phyloP scores from a whole-genome alignment of 345 rosid genomes.

The Moringa oleifera region DNA sequence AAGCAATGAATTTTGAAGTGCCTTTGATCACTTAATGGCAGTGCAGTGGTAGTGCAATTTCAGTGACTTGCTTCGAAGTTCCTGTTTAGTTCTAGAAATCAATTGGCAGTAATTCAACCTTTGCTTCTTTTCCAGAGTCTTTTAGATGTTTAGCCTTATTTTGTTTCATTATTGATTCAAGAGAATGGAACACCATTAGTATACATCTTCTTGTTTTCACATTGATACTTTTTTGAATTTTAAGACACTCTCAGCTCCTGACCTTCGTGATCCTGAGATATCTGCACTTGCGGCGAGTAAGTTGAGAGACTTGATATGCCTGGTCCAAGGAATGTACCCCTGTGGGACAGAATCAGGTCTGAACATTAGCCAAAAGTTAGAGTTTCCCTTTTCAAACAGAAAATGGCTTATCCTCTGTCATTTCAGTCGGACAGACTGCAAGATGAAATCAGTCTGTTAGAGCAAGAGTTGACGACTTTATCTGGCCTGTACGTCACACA shows the following conservation, averaged over 20 bases:
- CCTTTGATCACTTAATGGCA: too few relatives aligned
- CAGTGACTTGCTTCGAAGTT: too few relatives aligned
- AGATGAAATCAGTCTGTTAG: conserved; percentile 50
- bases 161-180: too few relatives aligned
- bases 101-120: too few relatives aligned
- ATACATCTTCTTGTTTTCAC: neutral
- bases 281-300: conserved; percentile 71
- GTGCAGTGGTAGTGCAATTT: too few relatives aligned
- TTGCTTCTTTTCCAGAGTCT: too few relatives aligned
- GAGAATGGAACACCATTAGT: neutral
- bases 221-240: conserved; percentile 18
- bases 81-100: too few relatives aligned
- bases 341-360: conserved; percentile 86
- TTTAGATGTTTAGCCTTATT: too few relatives aligned
- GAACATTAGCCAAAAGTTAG: too few relatives aligned
- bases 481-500: too few relatives aligned
- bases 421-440: conserved; percentile 48
- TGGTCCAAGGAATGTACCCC: conserved; percentile 42
- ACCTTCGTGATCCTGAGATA: conserved; percentile 55
- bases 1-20: too few relatives aligned
- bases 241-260: conserved; percentile 91
- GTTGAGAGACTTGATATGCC: conserved; percentile 86
- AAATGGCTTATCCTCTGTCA: neutral
- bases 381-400: conserved; percentile 1
- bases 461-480: conserved; percentile 52